These are phyloP conservation scores for Metarhizium rileyi DNA, from an alignment of 2,329 filamentous ascomycete genomes.

Conservation along the genomic window DNA sequence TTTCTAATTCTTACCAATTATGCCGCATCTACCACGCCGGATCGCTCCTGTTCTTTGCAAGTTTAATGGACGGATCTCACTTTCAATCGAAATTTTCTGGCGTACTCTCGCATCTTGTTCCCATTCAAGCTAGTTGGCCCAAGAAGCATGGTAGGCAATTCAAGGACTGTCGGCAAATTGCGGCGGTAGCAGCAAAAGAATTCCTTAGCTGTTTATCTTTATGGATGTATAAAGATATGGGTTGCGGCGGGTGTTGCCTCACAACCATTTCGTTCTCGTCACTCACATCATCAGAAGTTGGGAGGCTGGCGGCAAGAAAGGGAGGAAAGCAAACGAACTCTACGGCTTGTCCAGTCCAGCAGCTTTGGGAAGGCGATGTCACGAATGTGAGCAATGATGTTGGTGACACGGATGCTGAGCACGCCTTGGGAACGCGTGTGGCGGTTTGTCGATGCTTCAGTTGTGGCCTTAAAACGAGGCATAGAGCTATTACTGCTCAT, in stretches of 20 bases:
- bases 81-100: background rate
- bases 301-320: background rate
- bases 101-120: background rate
- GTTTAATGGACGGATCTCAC: too few relatives aligned
- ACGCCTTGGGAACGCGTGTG: background rate
- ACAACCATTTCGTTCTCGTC: background rate
- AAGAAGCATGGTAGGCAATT: background rate
- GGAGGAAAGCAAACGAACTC: background rate
- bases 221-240: slow-evolving; percentile 7
- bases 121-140: background rate
- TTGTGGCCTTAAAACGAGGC: too few relatives aligned
- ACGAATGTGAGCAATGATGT: background rate
- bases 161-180: background rate
- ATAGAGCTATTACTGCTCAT: background rate
- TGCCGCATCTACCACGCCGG: too few relatives aligned
- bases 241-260: slow-evolving; percentile 1
- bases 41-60: too few relatives aligned
- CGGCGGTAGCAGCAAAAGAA: background rate
- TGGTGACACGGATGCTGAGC: too few relatives aligned
- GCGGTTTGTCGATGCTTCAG: too few relatives aligned
- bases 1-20: background rate
- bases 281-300: background rate
- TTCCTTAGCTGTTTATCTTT: background rate
- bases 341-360: background rate
- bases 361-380: background rate